Conservation (phyloP, 169 alveolate species). For the Plasmodium fragile region DNA sequence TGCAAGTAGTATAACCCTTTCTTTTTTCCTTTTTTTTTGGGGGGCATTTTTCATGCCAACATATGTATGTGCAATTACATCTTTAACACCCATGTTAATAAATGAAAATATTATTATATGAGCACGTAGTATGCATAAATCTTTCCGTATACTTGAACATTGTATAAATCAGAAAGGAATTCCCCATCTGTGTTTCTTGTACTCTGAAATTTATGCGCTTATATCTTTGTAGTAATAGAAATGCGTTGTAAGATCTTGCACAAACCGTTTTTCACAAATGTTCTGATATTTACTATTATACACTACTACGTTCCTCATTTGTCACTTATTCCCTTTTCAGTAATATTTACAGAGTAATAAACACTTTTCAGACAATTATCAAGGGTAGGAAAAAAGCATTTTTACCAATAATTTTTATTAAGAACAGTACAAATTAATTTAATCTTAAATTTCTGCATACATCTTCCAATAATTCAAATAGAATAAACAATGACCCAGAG, state of each 20-base stretch:
- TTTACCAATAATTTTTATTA: background rate
- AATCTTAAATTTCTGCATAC: background rate
- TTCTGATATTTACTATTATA: background rate
- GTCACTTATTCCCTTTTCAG: too few relatives aligned
- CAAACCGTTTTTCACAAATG: background rate
- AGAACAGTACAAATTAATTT: background rate
- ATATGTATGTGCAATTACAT: background rate
- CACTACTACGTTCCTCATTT: background rate
- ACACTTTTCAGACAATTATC: background rate
- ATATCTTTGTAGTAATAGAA: background rate
- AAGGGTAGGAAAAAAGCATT: too few relatives aligned
- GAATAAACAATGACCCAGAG: background rate
- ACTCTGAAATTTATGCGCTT: background rate
- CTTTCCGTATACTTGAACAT: background rate
- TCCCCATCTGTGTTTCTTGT: background rate
- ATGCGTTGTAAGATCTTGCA: background rate
- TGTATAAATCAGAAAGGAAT: background rate
- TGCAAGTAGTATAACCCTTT: background rate
- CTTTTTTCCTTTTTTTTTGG: too few relatives aligned
- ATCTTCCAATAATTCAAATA: background rate
- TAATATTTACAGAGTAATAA: background rate
- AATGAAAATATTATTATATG: background rate
- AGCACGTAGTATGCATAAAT: background rate
- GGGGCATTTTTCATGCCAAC: background rate
- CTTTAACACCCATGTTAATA: background rate